Conservation (phyloP, 345 rosid genomes). For the Punica granatum region DNA sequence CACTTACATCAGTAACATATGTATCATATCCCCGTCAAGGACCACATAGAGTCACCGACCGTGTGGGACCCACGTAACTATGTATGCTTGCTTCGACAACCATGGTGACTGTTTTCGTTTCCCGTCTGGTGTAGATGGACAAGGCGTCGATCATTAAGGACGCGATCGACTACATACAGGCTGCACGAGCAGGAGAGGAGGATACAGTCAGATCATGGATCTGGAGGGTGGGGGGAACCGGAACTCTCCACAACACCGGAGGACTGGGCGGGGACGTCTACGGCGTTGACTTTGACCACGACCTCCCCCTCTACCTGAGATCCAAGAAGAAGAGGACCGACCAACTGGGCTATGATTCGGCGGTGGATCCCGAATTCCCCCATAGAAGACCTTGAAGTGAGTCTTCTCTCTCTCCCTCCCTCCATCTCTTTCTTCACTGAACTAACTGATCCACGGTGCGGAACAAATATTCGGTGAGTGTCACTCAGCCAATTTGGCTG, state of each 20-base stretch:
- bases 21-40: no score
- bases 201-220: constrained; percentile 53
- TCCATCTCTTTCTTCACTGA: no score
- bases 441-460: background rate
- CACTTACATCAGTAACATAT: no score
- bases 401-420: background rate
- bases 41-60: no score
- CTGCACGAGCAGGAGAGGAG: constrained; percentile 69
- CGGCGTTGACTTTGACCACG: constrained; percentile 47
- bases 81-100: no score
- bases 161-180: constrained; percentile 77
- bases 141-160: constrained; percentile 98
- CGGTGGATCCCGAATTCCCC: constrained; percentile 27
- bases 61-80: no score
- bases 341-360: constrained; percentile 30
- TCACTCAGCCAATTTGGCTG: no score
- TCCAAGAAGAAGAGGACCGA: constrained; percentile 62
- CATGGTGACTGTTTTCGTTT: no score
- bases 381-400: constrained; percentile 64
- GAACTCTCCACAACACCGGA: background rate
- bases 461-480: background rate
- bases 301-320: constrained; percentile 44
- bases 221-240: constrained; percentile 48
- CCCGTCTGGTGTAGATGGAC: no score
- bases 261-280: background rate